Base-by-base conservation (phyloP, 148 eudicot genomes). In the Polygonum maritimum region DNA sequence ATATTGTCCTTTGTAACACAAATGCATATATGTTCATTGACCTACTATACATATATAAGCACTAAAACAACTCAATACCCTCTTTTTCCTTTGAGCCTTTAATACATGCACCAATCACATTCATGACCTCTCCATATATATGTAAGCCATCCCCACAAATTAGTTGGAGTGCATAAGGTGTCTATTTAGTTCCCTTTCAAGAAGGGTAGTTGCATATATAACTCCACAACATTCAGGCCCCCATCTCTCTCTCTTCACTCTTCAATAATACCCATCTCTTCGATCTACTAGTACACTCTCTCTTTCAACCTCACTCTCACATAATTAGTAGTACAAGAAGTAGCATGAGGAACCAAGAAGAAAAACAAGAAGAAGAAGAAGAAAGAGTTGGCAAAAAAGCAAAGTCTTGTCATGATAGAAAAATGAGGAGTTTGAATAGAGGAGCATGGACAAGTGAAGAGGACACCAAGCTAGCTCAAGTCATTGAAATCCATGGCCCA, bases 381-480 rank as follows among this genome's bases (percentile, higher is more conserved):
- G 45, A 16, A 67, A 15, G 11, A 60, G 31, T 10, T 31, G 11
- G 38, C 14, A 26, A 35, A 60, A 26, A 2, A 57, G 11, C 26
- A 7, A 45, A 8, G 5, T 40, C 51, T 55, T 26, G 31, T 26
- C 26, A 9, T 58, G 33, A 36, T 36, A 38, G 69, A 16, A 73
- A 21, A 7, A 77, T 75, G 74, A 85, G 79, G 78, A 79, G 75
- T 5, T 1, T 82, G 51, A 84, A 84, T 81, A 82, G 80, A 48
- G 89, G 89, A 57, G 79, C 84, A 21, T 87, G 89, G 89, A 87
- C 86, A 21, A 80, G 81, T 52, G 89, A 84, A n/a, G 89, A 87
- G 74, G 89, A 87, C 47, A 71, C 48, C 41, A 81, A 73, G 72
- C 79, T 87, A 4, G 84, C 84, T 44, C 77, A 81, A 74, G 79